phyloP scores from a whole-genome alignment of 768 basidiomycete genomes.

The Amanita pseudoporphyria region DNA sequence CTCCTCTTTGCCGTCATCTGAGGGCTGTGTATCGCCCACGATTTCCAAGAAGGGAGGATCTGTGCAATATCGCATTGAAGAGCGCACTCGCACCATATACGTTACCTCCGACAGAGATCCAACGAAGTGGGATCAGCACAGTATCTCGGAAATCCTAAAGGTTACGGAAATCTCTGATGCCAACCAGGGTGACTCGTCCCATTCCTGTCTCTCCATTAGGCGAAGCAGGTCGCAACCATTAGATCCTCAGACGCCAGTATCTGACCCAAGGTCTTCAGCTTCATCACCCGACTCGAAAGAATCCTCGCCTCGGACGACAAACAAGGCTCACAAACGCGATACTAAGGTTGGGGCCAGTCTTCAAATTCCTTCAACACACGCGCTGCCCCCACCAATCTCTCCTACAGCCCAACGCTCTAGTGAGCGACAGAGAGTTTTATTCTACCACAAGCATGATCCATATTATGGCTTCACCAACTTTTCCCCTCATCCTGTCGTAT shows the following conservation, averaged over 20 bases:
- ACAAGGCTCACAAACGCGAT: neutral
- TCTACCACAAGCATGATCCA: constrained; percentile 55
- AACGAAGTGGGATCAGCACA: constrained; percentile 31
- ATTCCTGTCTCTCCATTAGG: constrained; percentile 20
- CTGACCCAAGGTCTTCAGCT: neutral
- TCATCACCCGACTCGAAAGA: neutral
- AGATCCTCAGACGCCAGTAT: neutral
- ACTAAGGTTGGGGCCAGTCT: constrained; percentile 17
- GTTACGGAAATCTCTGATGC: constrained; percentile 25
- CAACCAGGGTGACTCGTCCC: constrained; percentile 12
- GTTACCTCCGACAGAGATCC: constrained; percentile 34
- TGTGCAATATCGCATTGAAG: constrained; percentile 37
- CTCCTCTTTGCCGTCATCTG: constrained; percentile 13
- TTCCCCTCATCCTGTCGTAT: constrained; percentile 52
- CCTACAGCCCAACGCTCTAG: constrained; percentile 15
- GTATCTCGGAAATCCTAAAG: constrained; percentile 29
- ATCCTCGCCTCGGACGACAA: neutral
- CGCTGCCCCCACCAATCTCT: constrained; percentile 8
- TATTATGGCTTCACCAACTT: constrained; percentile 72
- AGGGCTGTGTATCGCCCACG: constrained; percentile 17
- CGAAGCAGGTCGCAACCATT: constrained; percentile 21
- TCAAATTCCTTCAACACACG: constrained; percentile 8
- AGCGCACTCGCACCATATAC: constrained; percentile 36
- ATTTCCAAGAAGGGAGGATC: constrained; percentile 17
- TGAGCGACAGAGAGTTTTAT: constrained; percentile 34